Conservation (phyloP, 495 filamentous ascomycete species). For the Penicillium waksmanii region DNA sequence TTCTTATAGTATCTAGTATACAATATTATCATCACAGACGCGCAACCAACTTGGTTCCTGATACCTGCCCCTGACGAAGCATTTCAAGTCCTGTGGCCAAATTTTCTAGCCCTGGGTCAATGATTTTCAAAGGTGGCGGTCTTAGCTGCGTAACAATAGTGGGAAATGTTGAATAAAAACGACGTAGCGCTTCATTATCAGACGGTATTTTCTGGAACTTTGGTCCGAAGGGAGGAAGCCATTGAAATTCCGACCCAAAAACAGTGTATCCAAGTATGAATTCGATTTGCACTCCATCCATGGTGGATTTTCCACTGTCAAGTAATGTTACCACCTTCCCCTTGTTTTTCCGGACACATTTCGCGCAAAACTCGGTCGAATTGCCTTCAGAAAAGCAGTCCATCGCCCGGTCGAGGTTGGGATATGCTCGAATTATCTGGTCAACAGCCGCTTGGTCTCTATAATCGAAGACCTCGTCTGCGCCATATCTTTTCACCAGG, state of each 20-base stretch:
- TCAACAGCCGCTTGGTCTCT: conserved; percentile 8
- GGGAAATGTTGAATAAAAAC: conserved; percentile 15
- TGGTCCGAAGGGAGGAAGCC: conserved; percentile 27
- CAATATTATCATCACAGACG: not conserved
- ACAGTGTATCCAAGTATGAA: conserved; percentile 25
- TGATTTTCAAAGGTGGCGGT: conserved; percentile 15
- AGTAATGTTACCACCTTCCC: conserved; percentile 27
- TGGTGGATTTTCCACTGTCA: conserved; percentile 14
- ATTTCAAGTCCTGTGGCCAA: conserved; percentile 18
- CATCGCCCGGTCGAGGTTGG: conserved; percentile 22
- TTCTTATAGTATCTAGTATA: not conserved
- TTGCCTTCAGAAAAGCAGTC: conserved; percentile 30
- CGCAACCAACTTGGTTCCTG: conserved; percentile 21
- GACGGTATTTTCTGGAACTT: conserved; percentile 15
- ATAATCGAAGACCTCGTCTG: conserved; percentile 41
- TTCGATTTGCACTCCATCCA: conserved; percentile 13
- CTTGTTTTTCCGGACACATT: conserved; percentile 11
- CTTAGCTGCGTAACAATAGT: conserved; percentile 9
- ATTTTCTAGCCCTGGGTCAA: conserved; percentile 15
- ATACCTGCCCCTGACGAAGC: conserved; percentile 21
- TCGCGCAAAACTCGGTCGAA: conserved; percentile 25
- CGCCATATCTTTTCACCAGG: conserved; percentile 40
- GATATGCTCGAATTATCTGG: conserved; percentile 18
- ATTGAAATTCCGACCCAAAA: conserved; percentile 22
- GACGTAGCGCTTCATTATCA: conserved; percentile 19